These are phyloP conservation scores for Asterophora lycoperdoides DNA, from an alignment of 768 basidiomycete genomes.

Conservation along the genomic window DNA sequence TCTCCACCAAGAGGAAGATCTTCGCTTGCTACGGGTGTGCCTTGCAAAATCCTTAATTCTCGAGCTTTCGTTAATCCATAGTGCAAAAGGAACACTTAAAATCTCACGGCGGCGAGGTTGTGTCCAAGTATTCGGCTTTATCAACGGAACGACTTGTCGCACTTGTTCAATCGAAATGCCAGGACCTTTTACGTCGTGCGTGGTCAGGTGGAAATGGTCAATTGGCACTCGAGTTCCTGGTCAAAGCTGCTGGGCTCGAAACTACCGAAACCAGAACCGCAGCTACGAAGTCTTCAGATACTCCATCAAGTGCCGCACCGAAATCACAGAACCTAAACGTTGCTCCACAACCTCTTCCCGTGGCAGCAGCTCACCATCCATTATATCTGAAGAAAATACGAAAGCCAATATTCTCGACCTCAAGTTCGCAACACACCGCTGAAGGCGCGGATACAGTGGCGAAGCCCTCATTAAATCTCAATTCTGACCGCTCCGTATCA, in stretches of 20 bases:
- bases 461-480: neutral
- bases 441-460: neutral
- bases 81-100: constrained; percentile 7
- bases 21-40: constrained; percentile 26
- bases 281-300: neutral
- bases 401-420: constrained; percentile 23
- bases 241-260: constrained; percentile 26
- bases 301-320: neutral
- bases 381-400: constrained; percentile 29
- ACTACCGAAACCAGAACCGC: neutral
- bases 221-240: constrained; percentile 24
- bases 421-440: neutral
- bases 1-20: constrained; percentile 28
- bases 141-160: constrained; percentile 28
- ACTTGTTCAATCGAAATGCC: constrained; percentile 28
- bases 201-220: constrained; percentile 26
- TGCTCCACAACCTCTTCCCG: constrained; percentile 28
- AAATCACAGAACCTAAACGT: constrained; percentile 1
- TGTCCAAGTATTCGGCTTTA: constrained; percentile 22
- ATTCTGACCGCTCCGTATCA: constrained; percentile 1
- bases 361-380: constrained; percentile 47
- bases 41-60: neutral
- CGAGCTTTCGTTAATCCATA: neutral
- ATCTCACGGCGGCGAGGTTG: neutral
- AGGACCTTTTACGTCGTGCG: constrained; percentile 17